Conservation (phyloP, 2,329 filamentous ascomycete genomes). For the Colletotrichum sansevieriae region DNA sequence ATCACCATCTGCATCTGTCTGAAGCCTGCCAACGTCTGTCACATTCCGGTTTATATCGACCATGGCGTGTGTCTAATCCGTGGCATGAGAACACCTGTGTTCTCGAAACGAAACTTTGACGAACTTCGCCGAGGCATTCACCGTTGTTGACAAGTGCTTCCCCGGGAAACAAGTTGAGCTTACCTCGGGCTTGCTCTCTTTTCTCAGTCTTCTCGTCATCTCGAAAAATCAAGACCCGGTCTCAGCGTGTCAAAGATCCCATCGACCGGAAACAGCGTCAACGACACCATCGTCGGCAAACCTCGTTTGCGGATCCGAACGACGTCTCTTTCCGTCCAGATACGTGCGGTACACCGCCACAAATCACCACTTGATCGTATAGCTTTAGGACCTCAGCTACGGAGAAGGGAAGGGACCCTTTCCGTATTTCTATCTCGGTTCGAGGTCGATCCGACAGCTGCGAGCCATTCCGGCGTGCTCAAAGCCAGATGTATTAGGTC, state of each 20-base stretch:
- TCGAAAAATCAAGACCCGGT: slow-evolving; percentile 31
- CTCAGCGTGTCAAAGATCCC: not conserved
- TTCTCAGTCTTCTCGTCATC: slow-evolving; percentile 40
- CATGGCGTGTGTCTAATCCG: slow-evolving; percentile 30
- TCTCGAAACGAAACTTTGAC: slow-evolving; percentile 44
- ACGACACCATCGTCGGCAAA: slow-evolving; percentile 31
- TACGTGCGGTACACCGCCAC: slow-evolving; percentile 22
- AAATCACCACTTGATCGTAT: slow-evolving; percentile 30
- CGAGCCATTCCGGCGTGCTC: slow-evolving; percentile 42
- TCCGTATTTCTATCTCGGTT: slow-evolving; percentile 43
- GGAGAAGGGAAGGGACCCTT: slow-evolving; percentile 24
- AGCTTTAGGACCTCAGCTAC: slow-evolving; percentile 29
- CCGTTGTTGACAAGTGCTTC: slow-evolving; percentile 22
- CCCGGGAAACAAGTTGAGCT: slow-evolving; percentile 44
- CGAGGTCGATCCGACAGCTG: slow-evolving; percentile 42
- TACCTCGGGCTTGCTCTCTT: slow-evolving; percentile 36
- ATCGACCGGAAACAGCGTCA: slow-evolving; percentile 12
- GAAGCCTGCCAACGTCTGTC: slow-evolving; percentile 23
- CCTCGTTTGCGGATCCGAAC: slow-evolving; percentile 14
- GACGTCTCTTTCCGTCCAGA: slow-evolving; percentile 27
- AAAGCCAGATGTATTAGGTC: slow-evolving; percentile 44
- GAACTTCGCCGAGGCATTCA: slow-evolving; percentile 20
- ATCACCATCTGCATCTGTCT: slow-evolving; percentile 19
- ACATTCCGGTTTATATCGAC: slow-evolving; percentile 34
- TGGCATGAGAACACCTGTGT: slow-evolving; percentile 39